Evolutionary conservation across 2,329 filamentous ascomycete genomes (phyloP).

Genomic region (Fusarium foetens): DNA sequence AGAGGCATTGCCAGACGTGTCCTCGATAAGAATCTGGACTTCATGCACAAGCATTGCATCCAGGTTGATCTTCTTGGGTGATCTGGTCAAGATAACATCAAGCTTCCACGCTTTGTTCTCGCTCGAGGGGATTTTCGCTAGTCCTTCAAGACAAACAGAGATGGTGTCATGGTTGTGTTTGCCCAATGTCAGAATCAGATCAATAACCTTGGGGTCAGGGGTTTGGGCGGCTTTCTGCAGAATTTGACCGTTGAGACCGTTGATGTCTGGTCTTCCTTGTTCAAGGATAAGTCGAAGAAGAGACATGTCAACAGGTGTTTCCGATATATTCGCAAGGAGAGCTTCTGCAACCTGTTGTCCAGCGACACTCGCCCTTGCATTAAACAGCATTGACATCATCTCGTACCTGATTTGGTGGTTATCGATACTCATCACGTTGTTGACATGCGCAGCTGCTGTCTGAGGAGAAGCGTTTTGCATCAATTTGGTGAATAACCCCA

Average conservation of each 20-base stretch:
- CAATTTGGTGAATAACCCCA: constrained; percentile 57
- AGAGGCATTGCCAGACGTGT: constrained; percentile 51
- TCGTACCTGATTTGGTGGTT: constrained; percentile 57
- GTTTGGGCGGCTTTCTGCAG: constrained; percentile 55
- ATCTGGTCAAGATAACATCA: constrained; percentile 56
- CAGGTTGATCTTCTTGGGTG: constrained; percentile 56
- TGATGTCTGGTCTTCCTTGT: constrained; percentile 64
- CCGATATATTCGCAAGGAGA: constrained; percentile 55
- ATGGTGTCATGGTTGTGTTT: constrained; percentile 58
- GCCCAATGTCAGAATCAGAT: constrained; percentile 58
- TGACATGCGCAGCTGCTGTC: constrained; percentile 60
- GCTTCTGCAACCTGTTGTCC: constrained; percentile 56
- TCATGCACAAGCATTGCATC: constrained; percentile 61
- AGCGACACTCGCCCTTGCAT: constrained; percentile 56
- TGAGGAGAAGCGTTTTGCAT: constrained; percentile 59
- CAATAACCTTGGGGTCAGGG: constrained; percentile 60
- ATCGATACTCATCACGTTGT: constrained; percentile 57
- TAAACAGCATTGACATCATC: constrained; percentile 60
- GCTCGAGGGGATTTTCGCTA: constrained; percentile 57
- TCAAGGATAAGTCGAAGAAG: constrained; percentile 61
- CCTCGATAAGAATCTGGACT: constrained; percentile 57
- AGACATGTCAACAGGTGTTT: constrained; percentile 60
- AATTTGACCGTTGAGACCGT: constrained; percentile 57
- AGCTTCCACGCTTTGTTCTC: constrained; percentile 62
- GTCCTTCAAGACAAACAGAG: constrained; percentile 53